Conservation (phyloP, 106 monocot genomes). For the Hemerocallis citrina region DNA sequence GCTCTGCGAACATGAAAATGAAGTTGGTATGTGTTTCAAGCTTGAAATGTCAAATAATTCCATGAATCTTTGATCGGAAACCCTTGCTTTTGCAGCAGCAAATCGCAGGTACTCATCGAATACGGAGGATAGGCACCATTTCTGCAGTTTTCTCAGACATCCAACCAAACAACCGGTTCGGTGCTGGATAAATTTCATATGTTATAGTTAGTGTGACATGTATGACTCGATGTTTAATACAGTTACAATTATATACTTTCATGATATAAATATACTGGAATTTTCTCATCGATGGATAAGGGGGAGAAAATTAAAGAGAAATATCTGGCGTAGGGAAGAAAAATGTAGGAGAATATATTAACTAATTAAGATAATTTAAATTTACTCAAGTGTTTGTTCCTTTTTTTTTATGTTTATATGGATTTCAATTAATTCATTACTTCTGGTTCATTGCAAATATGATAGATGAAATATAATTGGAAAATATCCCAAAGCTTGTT, state of each 20-base stretch:
- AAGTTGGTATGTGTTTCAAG: slow-evolving; percentile 24
- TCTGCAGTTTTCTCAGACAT: slow-evolving; percentile 53
- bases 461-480: too few species aligned
- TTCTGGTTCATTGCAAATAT: too few species aligned
- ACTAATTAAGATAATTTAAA: too few species aligned
- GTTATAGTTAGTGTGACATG: neutral
- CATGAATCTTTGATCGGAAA: slow-evolving; percentile 71
- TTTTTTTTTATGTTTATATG: too few species aligned
- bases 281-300: neutral
- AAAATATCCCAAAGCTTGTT: too few species aligned
- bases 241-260: neutral
- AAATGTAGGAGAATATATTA: neutral
- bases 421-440: too few species aligned
- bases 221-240: neutral
- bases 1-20: slow-evolving; percentile 22
- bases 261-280: neutral
- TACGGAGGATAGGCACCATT: slow-evolving; percentile 60
- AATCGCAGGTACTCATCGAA: slow-evolving; percentile 72
- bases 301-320: neutral
- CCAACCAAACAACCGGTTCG: slow-evolving; percentile 62
- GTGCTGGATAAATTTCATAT: slow-evolving; percentile 30
- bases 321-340: neutral
- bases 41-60: slow-evolving; percentile 45
- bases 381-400: too few species aligned
- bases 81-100: slow-evolving; percentile 65